These are phyloP conservation scores for Paramecium tetraurelia DNA, from an alignment of 73 alveolate genomes.

Conservation along the genomic window DNA sequence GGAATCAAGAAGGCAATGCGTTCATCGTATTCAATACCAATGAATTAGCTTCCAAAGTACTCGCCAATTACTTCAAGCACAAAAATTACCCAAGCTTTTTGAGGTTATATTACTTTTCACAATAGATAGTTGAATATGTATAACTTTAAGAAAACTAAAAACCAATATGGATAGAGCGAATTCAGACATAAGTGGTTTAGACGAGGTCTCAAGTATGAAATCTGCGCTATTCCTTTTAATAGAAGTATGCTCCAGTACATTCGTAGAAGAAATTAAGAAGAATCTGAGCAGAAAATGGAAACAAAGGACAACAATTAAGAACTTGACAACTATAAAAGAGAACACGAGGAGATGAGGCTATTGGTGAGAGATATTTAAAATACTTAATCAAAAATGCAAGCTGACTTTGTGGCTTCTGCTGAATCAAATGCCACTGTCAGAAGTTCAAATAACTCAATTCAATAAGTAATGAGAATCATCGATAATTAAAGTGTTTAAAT, in stretches of 20 bases:
- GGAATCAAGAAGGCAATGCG: slow-evolving; percentile 48
- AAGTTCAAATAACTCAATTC: neutral
- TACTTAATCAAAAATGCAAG: neutral
- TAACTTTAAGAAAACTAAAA: slow-evolving; percentile 52
- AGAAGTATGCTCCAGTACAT: slow-evolving; percentile 53
- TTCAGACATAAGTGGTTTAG: slow-evolving; percentile 47
- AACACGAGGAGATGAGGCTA: slow-evolving; percentile 25
- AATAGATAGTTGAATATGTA: slow-evolving; percentile 38
- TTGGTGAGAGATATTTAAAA: neutral
- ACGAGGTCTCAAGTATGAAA: slow-evolving; percentile 19
- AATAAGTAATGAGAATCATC: neutral
- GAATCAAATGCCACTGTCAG: neutral
- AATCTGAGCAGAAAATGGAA: slow-evolving; percentile 12
- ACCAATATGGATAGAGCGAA: slow-evolving; percentile 40
- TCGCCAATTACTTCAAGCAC: slow-evolving; percentile 26
- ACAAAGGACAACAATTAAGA: slow-evolving; percentile 21
- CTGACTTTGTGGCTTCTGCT: neutral
- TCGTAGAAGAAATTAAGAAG: slow-evolving; percentile 32
- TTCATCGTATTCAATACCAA: neutral
- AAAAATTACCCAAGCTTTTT: slow-evolving; percentile 40
- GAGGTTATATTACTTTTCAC: neutral
- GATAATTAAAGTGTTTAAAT: neutral
- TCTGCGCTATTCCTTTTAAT: neutral
- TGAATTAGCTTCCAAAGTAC: neutral
- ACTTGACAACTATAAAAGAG: neutral